phyloP scores from a whole-genome alignment of 1,284 basidiomycete genomes.

The Fomitopsis palustris region DNA sequence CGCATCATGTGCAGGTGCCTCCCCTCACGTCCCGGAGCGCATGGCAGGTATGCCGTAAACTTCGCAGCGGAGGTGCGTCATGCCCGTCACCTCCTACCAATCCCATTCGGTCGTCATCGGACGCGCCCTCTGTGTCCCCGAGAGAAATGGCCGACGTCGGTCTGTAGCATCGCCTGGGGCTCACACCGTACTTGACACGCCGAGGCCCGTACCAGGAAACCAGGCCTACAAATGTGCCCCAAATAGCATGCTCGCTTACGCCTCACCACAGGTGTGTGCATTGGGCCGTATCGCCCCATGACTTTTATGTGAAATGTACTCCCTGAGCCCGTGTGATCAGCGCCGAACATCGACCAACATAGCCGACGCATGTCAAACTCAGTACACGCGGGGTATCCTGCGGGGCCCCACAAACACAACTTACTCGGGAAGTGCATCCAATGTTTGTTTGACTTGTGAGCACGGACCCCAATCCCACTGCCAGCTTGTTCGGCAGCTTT shows the following conservation, averaged over 20 bases:
- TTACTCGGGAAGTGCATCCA: neutral
- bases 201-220: neutral
- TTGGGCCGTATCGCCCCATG: neutral
- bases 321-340: neutral
- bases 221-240: neutral
- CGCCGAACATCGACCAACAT: neutral
- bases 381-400: neutral
- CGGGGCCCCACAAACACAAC: neutral
- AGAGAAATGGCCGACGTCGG: neutral
- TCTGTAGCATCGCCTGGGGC: neutral
- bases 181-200: neutral
- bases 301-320: neutral
- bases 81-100: neutral
- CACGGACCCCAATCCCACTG: no score
- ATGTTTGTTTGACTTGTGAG: neutral
- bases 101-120: neutral
- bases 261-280: neutral
- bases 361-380: neutral
- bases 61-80: neutral
- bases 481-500: neutral
- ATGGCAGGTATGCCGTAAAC: neutral
- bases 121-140: neutral
- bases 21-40: neutral
- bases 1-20: neutral
- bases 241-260: neutral